Percentiles rank a stretch among this genome's conserved stretches.
Evolutionary conservation across 352 stramenopile species (phyloP).

Genomic region (Saprolegnia diclina): DNA sequence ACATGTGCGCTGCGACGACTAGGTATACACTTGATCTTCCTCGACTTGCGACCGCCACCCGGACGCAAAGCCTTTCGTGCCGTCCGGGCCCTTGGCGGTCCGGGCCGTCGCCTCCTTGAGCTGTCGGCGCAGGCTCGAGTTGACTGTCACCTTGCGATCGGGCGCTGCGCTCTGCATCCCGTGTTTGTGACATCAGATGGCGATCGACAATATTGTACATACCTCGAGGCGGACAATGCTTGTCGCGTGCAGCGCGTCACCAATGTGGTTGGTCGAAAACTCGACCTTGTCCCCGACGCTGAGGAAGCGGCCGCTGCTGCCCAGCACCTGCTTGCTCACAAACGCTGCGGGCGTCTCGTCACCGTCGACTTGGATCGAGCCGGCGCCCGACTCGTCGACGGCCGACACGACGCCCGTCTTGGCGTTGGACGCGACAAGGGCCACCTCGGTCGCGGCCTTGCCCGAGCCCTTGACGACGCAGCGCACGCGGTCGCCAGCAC

Average conservation of each 20-base stretch:
- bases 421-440: slow-evolving; percentile 45
- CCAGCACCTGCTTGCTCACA: slow-evolving; percentile 47
- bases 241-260: slow-evolving; percentile 24
- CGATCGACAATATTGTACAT: slow-evolving; percentile 31
- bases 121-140: slow-evolving; percentile 46
- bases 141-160: slow-evolving; percentile 20
- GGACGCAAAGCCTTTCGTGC: slow-evolving; percentile 54
- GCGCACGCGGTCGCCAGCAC: slow-evolving; percentile 65
- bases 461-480: slow-evolving; percentile 46
- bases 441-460: slow-evolving; percentile 47
- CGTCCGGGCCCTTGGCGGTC: slow-evolving; percentile 70
- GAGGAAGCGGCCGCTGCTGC: slow-evolving; percentile 37
- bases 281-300: slow-evolving; percentile 65
- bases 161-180: background rate
- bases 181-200: slow-evolving; percentile 30
- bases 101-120: slow-evolving; percentile 60
- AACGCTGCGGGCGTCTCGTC: slow-evolving; percentile 41
- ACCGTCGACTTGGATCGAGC: slow-evolving; percentile 51
- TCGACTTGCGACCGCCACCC: slow-evolving; percentile 38
- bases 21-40: slow-evolving; percentile 4
- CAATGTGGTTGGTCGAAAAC: slow-evolving; percentile 39
- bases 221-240: slow-evolving; percentile 28
- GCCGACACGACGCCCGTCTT: slow-evolving; percentile 51
- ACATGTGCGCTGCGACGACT: background rate
- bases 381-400: slow-evolving; percentile 44